A percentile compares a stretch with the other conserved stretches of the same genome.
Conservation (phyloP, 768 basidiomycete species). For the Leccinellum albellum region DNA sequence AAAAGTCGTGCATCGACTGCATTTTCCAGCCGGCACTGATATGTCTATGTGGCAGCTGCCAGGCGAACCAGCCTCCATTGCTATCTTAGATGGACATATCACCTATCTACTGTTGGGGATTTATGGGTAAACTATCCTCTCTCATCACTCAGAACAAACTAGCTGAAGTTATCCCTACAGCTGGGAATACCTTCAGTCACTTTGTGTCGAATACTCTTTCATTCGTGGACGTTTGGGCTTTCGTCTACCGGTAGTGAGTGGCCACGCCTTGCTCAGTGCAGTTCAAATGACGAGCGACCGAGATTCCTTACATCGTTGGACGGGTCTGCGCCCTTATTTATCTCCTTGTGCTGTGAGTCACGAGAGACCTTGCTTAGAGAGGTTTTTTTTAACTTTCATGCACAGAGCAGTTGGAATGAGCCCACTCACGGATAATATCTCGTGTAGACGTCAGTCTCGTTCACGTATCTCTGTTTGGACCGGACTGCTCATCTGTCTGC, state of each 20-base stretch:
- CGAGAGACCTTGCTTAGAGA: neutral
- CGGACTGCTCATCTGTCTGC: neutral
- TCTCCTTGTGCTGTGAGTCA: constrained; percentile 13
- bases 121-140: constrained; percentile 15
- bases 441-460: constrained; percentile 16
- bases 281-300: neutral
- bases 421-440: neutral
- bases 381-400: neutral
- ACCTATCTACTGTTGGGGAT: constrained; percentile 14
- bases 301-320: constrained; percentile 24
- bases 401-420: constrained; percentile 2
- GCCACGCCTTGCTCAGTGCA: neutral
- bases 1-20: neutral
- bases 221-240: constrained; percentile 13
- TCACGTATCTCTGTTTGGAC: neutral
- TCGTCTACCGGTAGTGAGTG: constrained; percentile 20
- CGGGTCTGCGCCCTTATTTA: constrained; percentile 9
- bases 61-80: neutral
- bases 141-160: neutral
- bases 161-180: constrained; percentile 4
- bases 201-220: constrained; percentile 14
- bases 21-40: neutral
- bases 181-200: constrained; percentile 22
- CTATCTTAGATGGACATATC: neutral
- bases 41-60: constrained; percentile 5